Conservation (phyloP, 352 stramenopile species). For the Phytophthora pluvialis region DNA sequence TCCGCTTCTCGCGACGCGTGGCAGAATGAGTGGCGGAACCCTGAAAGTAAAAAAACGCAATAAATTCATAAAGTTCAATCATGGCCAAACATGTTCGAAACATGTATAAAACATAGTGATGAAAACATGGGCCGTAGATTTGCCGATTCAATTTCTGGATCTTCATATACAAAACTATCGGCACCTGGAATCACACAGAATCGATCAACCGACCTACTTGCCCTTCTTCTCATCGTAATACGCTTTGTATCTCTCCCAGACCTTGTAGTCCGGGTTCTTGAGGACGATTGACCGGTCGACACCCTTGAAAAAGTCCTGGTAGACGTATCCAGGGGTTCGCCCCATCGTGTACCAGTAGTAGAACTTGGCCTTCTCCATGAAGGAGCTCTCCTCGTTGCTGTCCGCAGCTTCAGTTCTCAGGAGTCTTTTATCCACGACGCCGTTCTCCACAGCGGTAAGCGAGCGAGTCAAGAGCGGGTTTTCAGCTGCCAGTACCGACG, state of each 20-base stretch:
- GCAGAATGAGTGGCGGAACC: too few species aligned
- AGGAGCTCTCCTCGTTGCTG: not conserved
- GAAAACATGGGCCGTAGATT: too few species aligned
- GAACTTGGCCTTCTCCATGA: conserved; percentile 15
- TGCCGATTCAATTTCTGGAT: too few species aligned
- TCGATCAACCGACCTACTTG: not conserved
- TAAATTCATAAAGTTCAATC: too few species aligned
- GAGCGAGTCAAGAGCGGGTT: conserved; percentile 1
- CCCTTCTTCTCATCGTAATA: conserved; percentile 17
- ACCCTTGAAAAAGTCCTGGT: conserved; percentile 21
- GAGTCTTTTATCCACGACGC: not conserved
- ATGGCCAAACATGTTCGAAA: too few species aligned
- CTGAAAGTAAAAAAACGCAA: too few species aligned
- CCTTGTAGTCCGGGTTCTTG: conserved; percentile 22
- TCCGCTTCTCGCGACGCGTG: too few species aligned
- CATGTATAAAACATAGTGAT: too few species aligned
- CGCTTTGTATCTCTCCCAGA: conserved; percentile 18
- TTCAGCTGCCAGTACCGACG: not conserved
- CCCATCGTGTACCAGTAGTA: conserved; percentile 21
- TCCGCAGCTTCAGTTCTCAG: not conserved
- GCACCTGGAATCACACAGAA: not conserved
- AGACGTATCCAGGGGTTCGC: conserved; percentile 13
- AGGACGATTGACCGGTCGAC: conserved; percentile 12
- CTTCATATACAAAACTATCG: too few species aligned
- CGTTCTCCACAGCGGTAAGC: conserved; percentile 1